phyloP scores from a whole-genome alignment of 2,329 filamentous ascomycete species.

The Orbilia blumenaviensis region DNA sequence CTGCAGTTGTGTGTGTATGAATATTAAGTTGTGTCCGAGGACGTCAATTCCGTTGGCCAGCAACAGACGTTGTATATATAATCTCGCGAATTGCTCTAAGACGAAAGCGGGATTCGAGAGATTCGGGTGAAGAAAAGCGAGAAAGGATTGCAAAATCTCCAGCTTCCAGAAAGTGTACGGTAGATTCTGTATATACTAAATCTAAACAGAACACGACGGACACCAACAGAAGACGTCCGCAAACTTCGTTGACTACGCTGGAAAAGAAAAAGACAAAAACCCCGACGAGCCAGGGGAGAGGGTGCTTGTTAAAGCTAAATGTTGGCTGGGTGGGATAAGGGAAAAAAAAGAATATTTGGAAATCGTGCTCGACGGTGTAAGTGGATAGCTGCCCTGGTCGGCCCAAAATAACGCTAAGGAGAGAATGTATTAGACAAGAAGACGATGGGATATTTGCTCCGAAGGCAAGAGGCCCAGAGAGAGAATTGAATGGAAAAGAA shows the following conservation, averaged over 20 bases:
- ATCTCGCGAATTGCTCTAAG: conserved; percentile 3
- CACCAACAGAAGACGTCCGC: conserved; percentile 53
- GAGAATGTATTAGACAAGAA: conserved; percentile 69
- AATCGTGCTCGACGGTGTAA: conserved; percentile 53
- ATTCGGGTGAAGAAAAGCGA: conserved; percentile 15
- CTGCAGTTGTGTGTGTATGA: conserved; percentile 17
- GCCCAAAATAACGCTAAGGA: conserved; percentile 61
- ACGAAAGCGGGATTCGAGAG: conserved; percentile 44
- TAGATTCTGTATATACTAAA: conserved; percentile 28
- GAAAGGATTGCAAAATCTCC: conserved; percentile 41
- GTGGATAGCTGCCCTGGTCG: conserved; percentile 34
- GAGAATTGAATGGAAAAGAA: conserved; percentile 59
- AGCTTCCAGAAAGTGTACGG: conserved; percentile 28
- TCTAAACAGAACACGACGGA: conserved; percentile 30
- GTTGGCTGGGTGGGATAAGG: conserved; percentile 48
- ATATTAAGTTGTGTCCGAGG: conserved; percentile 16
- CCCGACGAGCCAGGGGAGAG: conserved; percentile 55
- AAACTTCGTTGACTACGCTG: conserved; percentile 31
- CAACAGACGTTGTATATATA: conserved; percentile 55
- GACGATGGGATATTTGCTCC: conserved; percentile 57
- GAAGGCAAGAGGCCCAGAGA: conserved; percentile 59
- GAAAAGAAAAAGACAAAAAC: conserved; percentile 29
- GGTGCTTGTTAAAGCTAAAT: conserved; percentile 56
- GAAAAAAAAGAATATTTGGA: conserved; percentile 59
- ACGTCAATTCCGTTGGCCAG: conserved; percentile 57